Percentiles rank a stretch among this genome's conserved stretches.
Conservation (phyloP, 2,329 filamentous ascomycete species). For the Fusarium guadeloupense region DNA sequence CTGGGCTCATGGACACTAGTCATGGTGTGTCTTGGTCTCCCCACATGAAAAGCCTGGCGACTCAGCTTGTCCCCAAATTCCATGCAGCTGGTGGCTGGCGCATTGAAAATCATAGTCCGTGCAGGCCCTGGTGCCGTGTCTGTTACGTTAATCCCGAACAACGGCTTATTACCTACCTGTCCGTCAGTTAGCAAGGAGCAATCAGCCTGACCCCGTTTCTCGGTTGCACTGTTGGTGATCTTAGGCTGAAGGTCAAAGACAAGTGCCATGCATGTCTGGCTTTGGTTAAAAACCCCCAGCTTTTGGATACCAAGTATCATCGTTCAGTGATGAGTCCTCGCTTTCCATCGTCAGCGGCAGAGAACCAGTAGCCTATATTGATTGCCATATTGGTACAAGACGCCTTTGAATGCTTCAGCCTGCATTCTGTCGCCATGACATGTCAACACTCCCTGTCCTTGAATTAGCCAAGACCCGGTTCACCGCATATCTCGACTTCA, state of each 20-base stretch:
- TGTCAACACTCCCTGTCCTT: slow-evolving; percentile 1
- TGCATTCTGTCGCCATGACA: background rate
- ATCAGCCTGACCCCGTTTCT: slow-evolving; percentile 10
- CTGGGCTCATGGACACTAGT: slow-evolving; percentile 14
- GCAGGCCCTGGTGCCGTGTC: slow-evolving; percentile 23
- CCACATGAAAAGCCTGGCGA: slow-evolving; percentile 19
- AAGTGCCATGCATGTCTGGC: background rate
- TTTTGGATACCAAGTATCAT: background rate
- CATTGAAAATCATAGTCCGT: slow-evolving; percentile 37
- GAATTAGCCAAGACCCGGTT: slow-evolving; percentile 25
- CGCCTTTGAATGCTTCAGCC: background rate
- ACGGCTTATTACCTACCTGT: slow-evolving; percentile 6
- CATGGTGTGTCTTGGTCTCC: slow-evolving; percentile 5
- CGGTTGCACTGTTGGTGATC: background rate
- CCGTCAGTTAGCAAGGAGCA: slow-evolving; percentile 5
- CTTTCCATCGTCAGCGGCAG: slow-evolving; percentile 5
- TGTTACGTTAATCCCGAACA: slow-evolving; percentile 17
- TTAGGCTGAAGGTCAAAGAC: background rate
- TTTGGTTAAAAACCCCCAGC: slow-evolving; percentile 5
- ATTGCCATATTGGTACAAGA: background rate
- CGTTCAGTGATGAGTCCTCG: slow-evolving; percentile 2
- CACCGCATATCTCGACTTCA: slow-evolving; percentile 38
- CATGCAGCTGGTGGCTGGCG: slow-evolving; percentile 18
- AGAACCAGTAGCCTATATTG: slow-evolving; percentile 3
- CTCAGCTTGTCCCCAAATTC: slow-evolving; percentile 1